phyloP scores from a whole-genome alignment of 2,329 filamentous ascomycete genomes.

The Corniculantispora saksenae region DNA sequence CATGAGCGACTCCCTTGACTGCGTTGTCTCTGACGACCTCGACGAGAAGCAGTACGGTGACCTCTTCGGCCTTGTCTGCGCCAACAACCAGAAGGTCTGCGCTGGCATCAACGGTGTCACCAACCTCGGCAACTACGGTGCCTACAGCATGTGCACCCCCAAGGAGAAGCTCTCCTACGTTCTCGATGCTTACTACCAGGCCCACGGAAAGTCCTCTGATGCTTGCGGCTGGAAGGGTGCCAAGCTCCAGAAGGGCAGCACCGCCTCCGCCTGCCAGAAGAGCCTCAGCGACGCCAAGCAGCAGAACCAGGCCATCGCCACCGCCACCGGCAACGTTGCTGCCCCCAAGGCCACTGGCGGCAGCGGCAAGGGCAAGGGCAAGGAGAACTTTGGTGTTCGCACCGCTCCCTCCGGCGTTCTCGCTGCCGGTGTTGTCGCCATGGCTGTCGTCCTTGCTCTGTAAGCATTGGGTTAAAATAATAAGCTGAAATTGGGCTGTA shows the following conservation, averaged over 20 bases:
- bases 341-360: conserved; percentile 32
- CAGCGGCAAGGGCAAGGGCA: conserved; percentile 19
- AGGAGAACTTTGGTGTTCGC: conserved; percentile 39
- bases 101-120: conserved; percentile 68
- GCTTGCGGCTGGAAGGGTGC: conserved; percentile 77
- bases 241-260: conserved; percentile 49
- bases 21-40: conserved; percentile 63
- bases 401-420: conserved; percentile 44
- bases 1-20: conserved; percentile 75
- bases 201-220: conserved; percentile 50
- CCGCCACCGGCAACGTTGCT: conserved; percentile 43
- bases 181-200: conserved; percentile 48
- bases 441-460: conserved; percentile 46
- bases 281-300: conserved; percentile 65
- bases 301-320: conserved; percentile 48
- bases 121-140: conserved; percentile 69
- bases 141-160: conserved; percentile 74
- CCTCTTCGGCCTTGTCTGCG: conserved; percentile 77
- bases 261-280: conserved; percentile 54
- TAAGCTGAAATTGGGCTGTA: not conserved
- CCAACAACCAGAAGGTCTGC: conserved; percentile 57
- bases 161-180: conserved; percentile 69
- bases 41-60: conserved; percentile 59
- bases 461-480: conserved; percentile 35
- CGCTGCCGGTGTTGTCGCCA: conserved; percentile 52